These are phyloP conservation scores for Ceratobasidium sp. DNA, from an alignment of 1,284 basidiomycete genomes.

Conservation along the genomic window DNA sequence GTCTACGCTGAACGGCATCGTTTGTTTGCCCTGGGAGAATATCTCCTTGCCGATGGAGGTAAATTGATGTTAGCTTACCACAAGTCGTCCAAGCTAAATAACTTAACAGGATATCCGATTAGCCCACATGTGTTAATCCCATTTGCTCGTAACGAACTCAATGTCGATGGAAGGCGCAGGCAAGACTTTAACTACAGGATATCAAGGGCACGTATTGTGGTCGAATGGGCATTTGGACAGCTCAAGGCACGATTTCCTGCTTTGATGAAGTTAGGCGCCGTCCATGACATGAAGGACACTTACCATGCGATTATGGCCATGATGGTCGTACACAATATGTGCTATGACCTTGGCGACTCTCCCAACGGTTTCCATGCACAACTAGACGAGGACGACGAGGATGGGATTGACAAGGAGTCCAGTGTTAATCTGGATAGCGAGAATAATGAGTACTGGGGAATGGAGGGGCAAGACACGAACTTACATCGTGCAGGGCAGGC, in stretches of 20 bases:
- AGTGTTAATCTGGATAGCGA: background rate
- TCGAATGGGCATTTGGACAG: slow-evolving; percentile 4
- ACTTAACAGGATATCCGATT: slow-evolving; percentile 1
- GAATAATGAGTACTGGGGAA: background rate
- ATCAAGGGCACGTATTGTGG: background rate
- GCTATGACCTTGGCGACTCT: slow-evolving; percentile 5
- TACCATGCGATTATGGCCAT: slow-evolving; percentile 6
- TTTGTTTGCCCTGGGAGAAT: background rate
- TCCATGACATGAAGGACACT: background rate
- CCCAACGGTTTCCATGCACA: too few species aligned
- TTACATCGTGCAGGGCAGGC: too few species aligned
- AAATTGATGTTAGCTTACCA: too few species aligned
- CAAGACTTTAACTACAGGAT: background rate
- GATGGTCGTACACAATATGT: slow-evolving; percentile 18
- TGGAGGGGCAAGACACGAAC: background rate
- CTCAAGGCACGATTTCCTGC: slow-evolving; percentile 3
- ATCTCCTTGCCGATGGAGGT: background rate
- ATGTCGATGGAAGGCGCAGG: background rate
- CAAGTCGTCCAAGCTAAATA: background rate
- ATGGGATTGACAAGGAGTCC: background rate
- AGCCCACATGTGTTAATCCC: background rate
- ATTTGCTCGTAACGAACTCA: background rate
- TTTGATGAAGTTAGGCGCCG: background rate
- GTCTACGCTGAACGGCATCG: background rate
- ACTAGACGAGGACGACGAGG: background rate